Evolutionary conservation across 2,329 filamentous ascomycete genomes (phyloP).

Genomic region (Exophiala lecanii-corni): DNA sequence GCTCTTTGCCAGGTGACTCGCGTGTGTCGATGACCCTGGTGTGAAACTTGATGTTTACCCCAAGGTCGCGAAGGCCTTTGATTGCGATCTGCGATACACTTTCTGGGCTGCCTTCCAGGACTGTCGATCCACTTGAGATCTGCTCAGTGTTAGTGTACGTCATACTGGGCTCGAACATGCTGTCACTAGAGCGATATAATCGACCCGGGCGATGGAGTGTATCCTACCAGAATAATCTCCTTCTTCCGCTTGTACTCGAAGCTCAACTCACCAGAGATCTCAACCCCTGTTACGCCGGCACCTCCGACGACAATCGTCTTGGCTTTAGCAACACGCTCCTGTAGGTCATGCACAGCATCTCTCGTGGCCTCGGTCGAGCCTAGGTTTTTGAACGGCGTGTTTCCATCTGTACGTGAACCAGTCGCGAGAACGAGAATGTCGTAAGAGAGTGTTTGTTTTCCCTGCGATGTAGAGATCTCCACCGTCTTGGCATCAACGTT

Average conservation of each 20-base stretch:
- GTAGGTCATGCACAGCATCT: conserved; percentile 21
- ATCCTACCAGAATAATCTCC: conserved; percentile 16
- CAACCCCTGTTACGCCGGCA: conserved; percentile 33
- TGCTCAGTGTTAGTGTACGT: background rate
- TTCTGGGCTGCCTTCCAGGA: conserved; percentile 4
- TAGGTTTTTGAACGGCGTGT: conserved; percentile 23
- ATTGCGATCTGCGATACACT: conserved; percentile 10
- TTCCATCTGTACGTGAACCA: conserved; percentile 12
- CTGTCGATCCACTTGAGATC: conserved; percentile 1
- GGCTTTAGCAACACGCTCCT: conserved; percentile 21
- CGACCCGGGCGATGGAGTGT: background rate
- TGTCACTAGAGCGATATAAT: background rate
- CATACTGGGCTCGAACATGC: background rate
- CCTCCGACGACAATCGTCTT: conserved; percentile 32
- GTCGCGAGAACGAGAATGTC: conserved; percentile 26
- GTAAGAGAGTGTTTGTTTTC: conserved; percentile 14
- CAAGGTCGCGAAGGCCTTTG: conserved; percentile 17
- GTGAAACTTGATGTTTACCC: conserved; percentile 15
- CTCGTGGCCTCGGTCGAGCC: conserved; percentile 20
- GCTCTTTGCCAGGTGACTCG: background rate
- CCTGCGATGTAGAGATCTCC: background rate
- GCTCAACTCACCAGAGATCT: conserved; percentile 32
- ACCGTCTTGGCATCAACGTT: background rate
- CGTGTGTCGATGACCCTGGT: conserved; percentile 7
- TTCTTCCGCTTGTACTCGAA: conserved; percentile 18